A percentile compares a stretch with the other conserved stretches of the same genome.
phyloP scores from a whole-genome alignment of 768 basidiomycete genomes.

The Leccinellum luteum region DNA sequence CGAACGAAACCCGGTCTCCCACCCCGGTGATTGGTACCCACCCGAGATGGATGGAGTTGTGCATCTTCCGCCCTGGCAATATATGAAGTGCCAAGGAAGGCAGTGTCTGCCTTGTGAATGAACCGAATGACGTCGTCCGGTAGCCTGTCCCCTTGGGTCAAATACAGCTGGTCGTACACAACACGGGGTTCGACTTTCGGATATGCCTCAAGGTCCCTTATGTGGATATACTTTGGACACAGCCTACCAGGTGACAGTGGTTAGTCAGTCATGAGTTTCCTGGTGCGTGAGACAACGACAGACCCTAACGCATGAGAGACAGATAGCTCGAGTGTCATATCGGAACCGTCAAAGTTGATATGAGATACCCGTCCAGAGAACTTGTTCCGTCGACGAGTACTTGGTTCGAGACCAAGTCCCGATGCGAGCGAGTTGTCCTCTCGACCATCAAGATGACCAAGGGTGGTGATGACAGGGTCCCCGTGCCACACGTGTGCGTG shows the following conservation, averaged over 20 bases:
- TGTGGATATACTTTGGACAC: slow-evolving; percentile 65
- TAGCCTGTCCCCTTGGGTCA: slow-evolving; percentile 40
- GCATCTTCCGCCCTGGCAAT: slow-evolving; percentile 38
- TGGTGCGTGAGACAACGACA: slow-evolving; percentile 10
- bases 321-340: slow-evolving; percentile 37
- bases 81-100: slow-evolving; percentile 56
- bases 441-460: slow-evolving; percentile 9
- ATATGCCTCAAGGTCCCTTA: slow-evolving; percentile 45
- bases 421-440: slow-evolving; percentile 40
- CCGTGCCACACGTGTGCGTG: slow-evolving; percentile 37
- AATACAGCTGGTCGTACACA: slow-evolving; percentile 28
- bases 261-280: neutral
- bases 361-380: slow-evolving; percentile 49
- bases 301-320: slow-evolving; percentile 63
- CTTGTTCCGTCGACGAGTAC: slow-evolving; percentile 59
- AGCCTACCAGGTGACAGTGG: slow-evolving; percentile 35
- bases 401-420: slow-evolving; percentile 59
- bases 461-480: slow-evolving; percentile 49
- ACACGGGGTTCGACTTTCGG: slow-evolving; percentile 37
- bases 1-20: slow-evolving; percentile 62
- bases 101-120: slow-evolving; percentile 49
- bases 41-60: slow-evolving; percentile 48
- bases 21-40: slow-evolving; percentile 64
- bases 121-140: slow-evolving; percentile 49
- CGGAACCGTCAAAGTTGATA: slow-evolving; percentile 27